Evolutionary conservation across 768 basidiomycete species (phyloP).

Genomic region (Mycena floridula): DNA sequence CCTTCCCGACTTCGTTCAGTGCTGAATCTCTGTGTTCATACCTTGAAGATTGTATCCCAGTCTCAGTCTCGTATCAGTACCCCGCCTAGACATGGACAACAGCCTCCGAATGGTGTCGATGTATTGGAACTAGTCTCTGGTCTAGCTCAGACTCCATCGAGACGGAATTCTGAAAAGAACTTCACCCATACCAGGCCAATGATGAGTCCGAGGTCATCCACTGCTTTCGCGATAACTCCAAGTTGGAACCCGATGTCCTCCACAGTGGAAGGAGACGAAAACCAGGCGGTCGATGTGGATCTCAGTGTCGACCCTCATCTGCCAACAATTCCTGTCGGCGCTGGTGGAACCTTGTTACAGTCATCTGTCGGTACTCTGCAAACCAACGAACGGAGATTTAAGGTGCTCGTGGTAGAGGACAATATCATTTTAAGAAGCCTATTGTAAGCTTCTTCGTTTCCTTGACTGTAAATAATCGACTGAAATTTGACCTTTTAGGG

Average conservation of each 20-base stretch:
- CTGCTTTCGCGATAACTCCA: slow-evolving; percentile 32
- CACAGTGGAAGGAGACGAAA: slow-evolving; percentile 29
- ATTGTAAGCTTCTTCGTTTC: slow-evolving; percentile 43
- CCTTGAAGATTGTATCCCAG: slow-evolving; percentile 40
- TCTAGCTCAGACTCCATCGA: slow-evolving; percentile 14
- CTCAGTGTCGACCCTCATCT: slow-evolving; percentile 16
- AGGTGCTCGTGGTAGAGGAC: slow-evolving; percentile 86
- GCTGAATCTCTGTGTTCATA: slow-evolving; percentile 58
- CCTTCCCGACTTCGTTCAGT: slow-evolving; percentile 66
- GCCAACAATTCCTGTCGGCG: slow-evolving; percentile 48
- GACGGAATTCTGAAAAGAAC: slow-evolving; percentile 47
- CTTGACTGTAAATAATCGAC: slow-evolving; percentile 5
- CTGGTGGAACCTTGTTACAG: slow-evolving; percentile 64
- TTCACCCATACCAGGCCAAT: slow-evolving; percentile 32
- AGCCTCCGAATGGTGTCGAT: neutral
- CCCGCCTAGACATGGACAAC: slow-evolving; percentile 7
- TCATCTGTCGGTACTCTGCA: slow-evolving; percentile 53
- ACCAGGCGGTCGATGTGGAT: slow-evolving; percentile 7
- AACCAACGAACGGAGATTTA: slow-evolving; percentile 36
- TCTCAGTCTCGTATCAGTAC: slow-evolving; percentile 23
- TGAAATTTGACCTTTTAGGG: slow-evolving; percentile 21
- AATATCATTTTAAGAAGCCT: slow-evolving; percentile 80
- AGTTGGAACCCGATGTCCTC: slow-evolving; percentile 29
- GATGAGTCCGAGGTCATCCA: slow-evolving; percentile 48
- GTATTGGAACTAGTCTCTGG: neutral